These are phyloP conservation scores for Chlorella vulgaris DNA, from an alignment of 139 green algal genomes.

Conservation along the genomic window DNA sequence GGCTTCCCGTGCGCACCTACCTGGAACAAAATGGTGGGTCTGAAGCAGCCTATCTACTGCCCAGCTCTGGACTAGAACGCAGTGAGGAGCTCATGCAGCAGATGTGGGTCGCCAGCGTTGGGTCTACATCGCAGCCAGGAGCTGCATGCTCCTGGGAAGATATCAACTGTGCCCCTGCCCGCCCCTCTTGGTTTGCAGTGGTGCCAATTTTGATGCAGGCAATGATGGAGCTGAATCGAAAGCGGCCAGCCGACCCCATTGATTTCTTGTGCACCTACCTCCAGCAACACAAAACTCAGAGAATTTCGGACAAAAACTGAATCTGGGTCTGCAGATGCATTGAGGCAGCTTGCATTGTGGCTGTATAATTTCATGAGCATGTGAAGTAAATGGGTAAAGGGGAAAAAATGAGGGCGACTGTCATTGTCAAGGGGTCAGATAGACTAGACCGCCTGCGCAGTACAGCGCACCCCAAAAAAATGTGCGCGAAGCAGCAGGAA, in stretches of 20 bases:
- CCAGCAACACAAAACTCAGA: slow-evolving; percentile 27
- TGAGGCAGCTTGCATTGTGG: background rate
- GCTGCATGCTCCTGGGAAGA: background rate
- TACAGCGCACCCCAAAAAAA: too few species aligned
- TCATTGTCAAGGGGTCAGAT: too few species aligned
- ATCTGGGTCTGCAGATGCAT: background rate
- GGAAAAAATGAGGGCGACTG: too few species aligned
- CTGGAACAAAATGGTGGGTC: slow-evolving; percentile 18
- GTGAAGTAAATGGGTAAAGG: too few species aligned
- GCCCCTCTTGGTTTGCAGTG: slow-evolving; percentile 4
- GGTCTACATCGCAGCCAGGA: background rate
- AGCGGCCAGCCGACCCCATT: slow-evolving; percentile 23
- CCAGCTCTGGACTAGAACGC: background rate
- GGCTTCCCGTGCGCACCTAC: slow-evolving; percentile 22
- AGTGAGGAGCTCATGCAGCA: background rate
- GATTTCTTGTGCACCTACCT: slow-evolving; percentile 26
- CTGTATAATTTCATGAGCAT: background rate
- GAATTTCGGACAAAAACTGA: slow-evolving; percentile 10
- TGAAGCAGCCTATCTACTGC: background rate
- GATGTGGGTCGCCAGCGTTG: background rate
- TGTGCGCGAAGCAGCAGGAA: background rate
- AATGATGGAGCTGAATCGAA: slow-evolving; percentile 32
- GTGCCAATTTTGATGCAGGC: slow-evolving; percentile 29
- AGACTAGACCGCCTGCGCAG: too few species aligned
- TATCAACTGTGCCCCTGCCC: background rate